Conservation (phyloP, 345 rosid species). For the Melastoma malabathricum region DNA sequence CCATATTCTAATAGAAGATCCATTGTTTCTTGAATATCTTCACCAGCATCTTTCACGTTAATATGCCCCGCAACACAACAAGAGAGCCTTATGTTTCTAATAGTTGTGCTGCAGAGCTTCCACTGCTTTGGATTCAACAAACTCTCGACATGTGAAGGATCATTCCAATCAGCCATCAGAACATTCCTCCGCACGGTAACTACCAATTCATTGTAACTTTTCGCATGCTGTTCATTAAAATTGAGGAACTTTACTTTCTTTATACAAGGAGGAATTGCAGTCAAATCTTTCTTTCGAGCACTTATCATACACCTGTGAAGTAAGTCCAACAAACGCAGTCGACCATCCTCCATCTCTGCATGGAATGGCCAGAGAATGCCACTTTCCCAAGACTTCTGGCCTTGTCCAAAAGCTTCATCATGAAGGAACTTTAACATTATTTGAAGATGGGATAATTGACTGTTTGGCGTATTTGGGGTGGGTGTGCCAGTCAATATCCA, state of each 20-base stretch:
- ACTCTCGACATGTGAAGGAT: conserved; percentile 96
- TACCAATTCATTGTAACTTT: conserved; percentile 87
- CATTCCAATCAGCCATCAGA: conserved; percentile 97
- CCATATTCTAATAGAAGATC: conserved; percentile 53
- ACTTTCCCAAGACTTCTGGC: conserved; percentile 75
- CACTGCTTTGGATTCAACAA: conserved; percentile 91
- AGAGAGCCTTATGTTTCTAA: conserved; percentile 74
- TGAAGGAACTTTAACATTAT: conserved; percentile 87
- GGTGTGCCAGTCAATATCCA: conserved; percentile 99
- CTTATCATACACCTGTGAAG: conserved; percentile 87
- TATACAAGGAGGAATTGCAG: conserved; percentile 82
- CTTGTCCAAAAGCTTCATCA: conserved; percentile 78
- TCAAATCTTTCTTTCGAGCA: conserved; percentile 83
- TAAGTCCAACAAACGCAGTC: conserved; percentile 50
- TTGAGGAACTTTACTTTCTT: conserved; percentile 61
- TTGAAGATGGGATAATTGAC: conserved; percentile 79
- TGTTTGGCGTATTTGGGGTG: conserved; percentile 73
- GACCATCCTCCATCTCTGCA: conserved; percentile 88
- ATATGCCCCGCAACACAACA: conserved; percentile 98
- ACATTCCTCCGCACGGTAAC: conserved; percentile 85
- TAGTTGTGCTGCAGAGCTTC: conserved; percentile 63
- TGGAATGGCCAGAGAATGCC: conserved; percentile 88
- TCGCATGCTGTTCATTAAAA: conserved; percentile 73
- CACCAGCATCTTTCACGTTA: conserved; percentile 69
- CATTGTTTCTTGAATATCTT: conserved; percentile 95